Percentiles rank a stretch among this genome's conserved stretches.
These are phyloP conservation scores for Heliamphora exappendiculata DNA, from an alignment of 148 eudicot species.

Conservation along the genomic window DNA sequence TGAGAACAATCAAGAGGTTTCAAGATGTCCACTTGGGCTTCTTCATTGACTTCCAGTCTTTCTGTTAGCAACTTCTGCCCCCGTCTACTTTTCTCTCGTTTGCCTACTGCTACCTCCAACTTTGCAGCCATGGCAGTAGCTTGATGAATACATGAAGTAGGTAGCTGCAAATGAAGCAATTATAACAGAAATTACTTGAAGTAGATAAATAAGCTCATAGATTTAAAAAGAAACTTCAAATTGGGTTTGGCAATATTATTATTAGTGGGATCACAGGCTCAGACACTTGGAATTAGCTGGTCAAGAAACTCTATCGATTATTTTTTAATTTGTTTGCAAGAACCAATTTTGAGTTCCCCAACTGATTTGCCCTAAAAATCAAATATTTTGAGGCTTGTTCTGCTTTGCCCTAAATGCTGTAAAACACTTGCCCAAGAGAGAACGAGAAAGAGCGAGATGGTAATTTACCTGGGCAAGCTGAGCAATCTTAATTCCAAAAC, in stretches of 20 bases:
- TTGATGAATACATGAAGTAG: conserved; percentile 54
- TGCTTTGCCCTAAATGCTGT: neutral
- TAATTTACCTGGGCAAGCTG: conserved; percentile 85
- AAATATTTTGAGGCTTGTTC: neutral
- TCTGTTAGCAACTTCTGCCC: conserved; percentile 1
- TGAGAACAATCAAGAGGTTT: conserved; percentile 8
- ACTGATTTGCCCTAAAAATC: neutral
- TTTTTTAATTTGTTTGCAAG: too few species aligned
- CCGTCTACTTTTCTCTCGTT: conserved; percentile 26
- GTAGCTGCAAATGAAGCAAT: conserved; percentile 47
- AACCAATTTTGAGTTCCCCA: neutral
- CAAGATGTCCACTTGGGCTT: conserved; percentile 2
- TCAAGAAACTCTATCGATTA: neutral
- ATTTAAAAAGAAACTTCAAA: neutral
- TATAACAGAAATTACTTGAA: neutral
- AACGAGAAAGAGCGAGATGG: neutral
- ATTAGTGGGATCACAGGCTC: neutral
- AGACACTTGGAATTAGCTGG: neutral
- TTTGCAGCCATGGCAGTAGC: conserved; percentile 66
- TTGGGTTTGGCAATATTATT: neutral
- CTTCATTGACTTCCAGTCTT: conserved; percentile 10
- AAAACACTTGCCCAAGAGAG: neutral
- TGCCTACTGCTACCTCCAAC: conserved; percentile 52
- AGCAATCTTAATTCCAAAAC: conserved; percentile 95
- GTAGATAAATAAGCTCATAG: neutral